These are phyloP conservation scores for Cornus controversa DNA, from an alignment of 148 eudicot genomes.

Conservation along the genomic window DNA sequence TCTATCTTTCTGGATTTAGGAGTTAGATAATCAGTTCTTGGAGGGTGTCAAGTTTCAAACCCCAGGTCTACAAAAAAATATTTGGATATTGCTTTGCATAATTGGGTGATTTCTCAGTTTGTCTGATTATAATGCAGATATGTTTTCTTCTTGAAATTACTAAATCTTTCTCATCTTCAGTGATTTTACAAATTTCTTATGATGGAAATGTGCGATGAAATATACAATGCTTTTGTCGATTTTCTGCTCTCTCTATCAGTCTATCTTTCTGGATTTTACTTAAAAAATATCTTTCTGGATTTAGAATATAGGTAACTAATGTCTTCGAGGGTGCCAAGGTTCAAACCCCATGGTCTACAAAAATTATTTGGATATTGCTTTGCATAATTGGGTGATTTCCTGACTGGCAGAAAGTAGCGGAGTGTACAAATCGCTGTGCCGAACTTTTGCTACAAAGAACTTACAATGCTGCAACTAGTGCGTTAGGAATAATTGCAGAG, in stretches of 20 bases:
- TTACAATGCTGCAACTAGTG: conserved; percentile 50
- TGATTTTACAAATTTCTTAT: neutral
- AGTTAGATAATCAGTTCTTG: neutral
- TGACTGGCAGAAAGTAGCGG: conserved; percentile 64
- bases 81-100: conserved; percentile 1
- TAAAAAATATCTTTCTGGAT: neutral
- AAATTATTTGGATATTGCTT: neutral
- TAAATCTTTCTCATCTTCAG: neutral
- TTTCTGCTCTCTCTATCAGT: neutral
- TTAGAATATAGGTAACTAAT: neutral
- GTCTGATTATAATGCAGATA: neutral
- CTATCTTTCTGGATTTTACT: neutral
- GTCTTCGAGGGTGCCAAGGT: neutral
- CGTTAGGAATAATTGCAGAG: conserved; percentile 50
- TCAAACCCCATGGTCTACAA: neutral
- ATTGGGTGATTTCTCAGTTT: conserved; percentile 10
- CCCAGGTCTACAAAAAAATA: neutral
- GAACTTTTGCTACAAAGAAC: conserved; percentile 66
- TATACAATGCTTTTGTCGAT: neutral
- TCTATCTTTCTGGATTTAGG: neutral
- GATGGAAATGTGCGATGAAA: conserved; percentile 7
- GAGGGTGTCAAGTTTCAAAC: neutral
- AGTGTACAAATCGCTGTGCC: conserved; percentile 43
- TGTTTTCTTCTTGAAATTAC: conserved; percentile 6
- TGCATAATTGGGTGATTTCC: conserved; percentile 18